A percentile compares a stretch with the other conserved stretches of the same genome.
Evolutionary conservation across 2,329 filamentous ascomycete genomes (phyloP).

Genomic region (Ophidiomyces ophidiicola): DNA sequence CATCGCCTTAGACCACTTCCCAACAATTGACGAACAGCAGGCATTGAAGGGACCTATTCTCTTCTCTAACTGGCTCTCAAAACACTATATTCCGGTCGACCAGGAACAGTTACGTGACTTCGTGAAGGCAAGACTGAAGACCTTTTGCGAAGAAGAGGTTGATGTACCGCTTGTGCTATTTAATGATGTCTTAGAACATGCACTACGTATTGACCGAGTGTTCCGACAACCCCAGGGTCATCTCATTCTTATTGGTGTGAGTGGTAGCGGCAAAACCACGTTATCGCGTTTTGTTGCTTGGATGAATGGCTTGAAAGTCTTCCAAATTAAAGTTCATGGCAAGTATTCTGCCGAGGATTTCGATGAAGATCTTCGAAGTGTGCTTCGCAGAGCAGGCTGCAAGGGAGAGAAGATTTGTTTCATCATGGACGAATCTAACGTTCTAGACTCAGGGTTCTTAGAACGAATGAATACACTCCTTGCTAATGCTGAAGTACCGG

Average conservation of each 20-base stretch:
- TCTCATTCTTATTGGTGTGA: slow-evolving; percentile 95
- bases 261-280: slow-evolving; percentile 96
- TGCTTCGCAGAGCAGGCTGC: slow-evolving; percentile 84
- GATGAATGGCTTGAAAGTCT: slow-evolving; percentile 99
- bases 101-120: slow-evolving; percentile 92
- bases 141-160: slow-evolving; percentile 98
- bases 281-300: slow-evolving; percentile 95
- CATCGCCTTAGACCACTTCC: slow-evolving; percentile 85
- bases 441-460: slow-evolving; percentile 94
- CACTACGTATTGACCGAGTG: slow-evolving; percentile 93
- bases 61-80: slow-evolving; percentile 98
- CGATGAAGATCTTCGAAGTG: slow-evolving; percentile 89
- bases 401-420: slow-evolving; percentile 99
- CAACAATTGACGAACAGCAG: slow-evolving; percentile 80
- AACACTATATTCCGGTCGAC: slow-evolving; percentile 94
- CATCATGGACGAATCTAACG: slow-evolving; percentile 99
- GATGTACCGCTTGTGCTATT: slow-evolving; percentile 98
- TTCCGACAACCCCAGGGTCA: slow-evolving; percentile 98
- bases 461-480: slow-evolving; percentile 98
- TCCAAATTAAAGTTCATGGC: slow-evolving; percentile 99
- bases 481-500: slow-evolving; percentile 97
- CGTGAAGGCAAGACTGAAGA: slow-evolving; percentile 90
- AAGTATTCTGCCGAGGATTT: slow-evolving; percentile 98
- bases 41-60: slow-evolving; percentile 86
- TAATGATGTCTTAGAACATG: slow-evolving; percentile 97